These are phyloP conservation scores for Parastagonospora avenae DNA, from an alignment of 2,329 filamentous ascomycete genomes.

Conservation along the genomic window DNA sequence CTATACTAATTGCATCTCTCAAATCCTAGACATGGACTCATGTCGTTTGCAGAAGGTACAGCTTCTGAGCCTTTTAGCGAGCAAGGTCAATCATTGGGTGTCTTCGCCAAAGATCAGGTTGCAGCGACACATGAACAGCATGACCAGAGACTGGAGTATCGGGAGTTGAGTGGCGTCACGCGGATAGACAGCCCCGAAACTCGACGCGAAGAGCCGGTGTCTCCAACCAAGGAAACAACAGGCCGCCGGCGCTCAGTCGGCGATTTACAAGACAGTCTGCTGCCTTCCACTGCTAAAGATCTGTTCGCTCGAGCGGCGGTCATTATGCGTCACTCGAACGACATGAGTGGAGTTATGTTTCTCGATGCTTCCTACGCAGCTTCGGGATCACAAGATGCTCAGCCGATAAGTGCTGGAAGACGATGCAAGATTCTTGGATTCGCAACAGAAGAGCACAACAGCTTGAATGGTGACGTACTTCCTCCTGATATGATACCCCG, in stretches of 20 bases:
- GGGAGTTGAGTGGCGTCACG: neutral
- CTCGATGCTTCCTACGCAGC: constrained; percentile 22
- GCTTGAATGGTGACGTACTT: constrained; percentile 1
- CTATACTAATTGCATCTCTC: neutral
- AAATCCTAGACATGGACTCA: constrained; percentile 15
- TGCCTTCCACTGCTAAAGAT: constrained; percentile 16
- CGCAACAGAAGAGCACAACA: constrained; percentile 7
- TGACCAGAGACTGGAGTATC: neutral
- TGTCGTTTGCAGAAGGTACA: constrained; percentile 19
- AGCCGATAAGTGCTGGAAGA: constrained; percentile 1
- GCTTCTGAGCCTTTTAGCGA: constrained; percentile 3
- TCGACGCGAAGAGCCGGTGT: neutral
- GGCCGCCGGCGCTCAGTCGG: constrained; percentile 3
- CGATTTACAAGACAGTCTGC: constrained; percentile 19
- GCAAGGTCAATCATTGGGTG: neutral
- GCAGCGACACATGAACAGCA: neutral
- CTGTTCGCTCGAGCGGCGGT: constrained; percentile 27
- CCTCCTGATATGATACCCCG: constrained; percentile 5
- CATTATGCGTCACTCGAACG: constrained; percentile 24
- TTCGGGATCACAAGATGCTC: neutral
- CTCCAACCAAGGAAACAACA: neutral
- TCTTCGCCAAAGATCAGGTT: neutral
- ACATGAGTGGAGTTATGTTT: constrained; percentile 28
- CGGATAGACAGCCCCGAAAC: too few species aligned
- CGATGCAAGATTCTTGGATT: constrained; percentile 23